Percentiles rank a stretch among this genome's conserved stretches.
Evolutionary conservation across 1,284 basidiomycete genomes (phyloP).

Genomic region (Coriolopsis trogii): DNA sequence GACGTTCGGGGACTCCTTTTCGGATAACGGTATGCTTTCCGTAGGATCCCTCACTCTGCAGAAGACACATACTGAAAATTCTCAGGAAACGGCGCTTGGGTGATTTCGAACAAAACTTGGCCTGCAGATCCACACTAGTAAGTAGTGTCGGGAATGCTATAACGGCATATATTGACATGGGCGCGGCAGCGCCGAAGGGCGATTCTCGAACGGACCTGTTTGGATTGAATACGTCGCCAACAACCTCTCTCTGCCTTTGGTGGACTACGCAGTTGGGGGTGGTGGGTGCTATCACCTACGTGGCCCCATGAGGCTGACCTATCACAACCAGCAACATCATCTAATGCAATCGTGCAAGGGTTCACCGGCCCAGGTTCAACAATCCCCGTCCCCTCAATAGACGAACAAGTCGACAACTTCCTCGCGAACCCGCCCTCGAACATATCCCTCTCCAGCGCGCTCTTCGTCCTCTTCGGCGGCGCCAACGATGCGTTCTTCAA

Average conservation of each 20-base stretch:
- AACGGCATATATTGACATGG: neutral
- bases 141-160: neutral
- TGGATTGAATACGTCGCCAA: slow-evolving; percentile 10
- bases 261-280: slow-evolving; percentile 11
- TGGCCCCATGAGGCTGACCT: neutral
- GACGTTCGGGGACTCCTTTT: slow-evolving; percentile 9
- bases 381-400: slow-evolving; percentile 8
- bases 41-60: neutral
- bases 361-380: slow-evolving; percentile 4
- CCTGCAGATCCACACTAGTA: slow-evolving; percentile 7
- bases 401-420: slow-evolving; percentile 5
- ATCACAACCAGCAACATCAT: neutral
- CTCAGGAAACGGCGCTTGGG: slow-evolving; percentile 9
- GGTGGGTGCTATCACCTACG: neutral
- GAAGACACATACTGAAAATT: neutral
- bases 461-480: slow-evolving; percentile 12
- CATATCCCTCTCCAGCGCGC: neutral
- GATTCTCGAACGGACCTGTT: slow-evolving; percentile 10
- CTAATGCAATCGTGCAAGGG: slow-evolving; percentile 8
- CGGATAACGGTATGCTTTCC: slow-evolving; percentile 2
- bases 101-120: slow-evolving; percentile 3
- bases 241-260: slow-evolving; percentile 4
- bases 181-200: neutral
- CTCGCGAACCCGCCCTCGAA: neutral
- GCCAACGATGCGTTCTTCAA: slow-evolving; percentile 11